phyloP scores from a whole-genome alignment of 495 filamentous ascomycete species.

The Jackrogersella multiformis region DNA sequence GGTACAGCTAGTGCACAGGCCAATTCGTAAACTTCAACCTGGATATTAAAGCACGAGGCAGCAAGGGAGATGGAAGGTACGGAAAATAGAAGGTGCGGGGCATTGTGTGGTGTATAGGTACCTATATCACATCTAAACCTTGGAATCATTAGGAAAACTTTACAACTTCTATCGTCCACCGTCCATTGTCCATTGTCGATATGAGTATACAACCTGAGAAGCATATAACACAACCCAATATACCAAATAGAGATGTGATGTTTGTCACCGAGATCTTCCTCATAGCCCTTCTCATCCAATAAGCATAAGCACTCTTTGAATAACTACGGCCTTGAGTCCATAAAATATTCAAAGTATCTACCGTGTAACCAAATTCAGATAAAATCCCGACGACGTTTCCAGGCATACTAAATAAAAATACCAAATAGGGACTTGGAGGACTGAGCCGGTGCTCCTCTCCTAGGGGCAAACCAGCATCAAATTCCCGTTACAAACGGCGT shows the following conservation, averaged over 20 bases:
- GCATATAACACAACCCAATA: not conserved
- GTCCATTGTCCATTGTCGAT: not conserved
- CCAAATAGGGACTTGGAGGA: too few species aligned
- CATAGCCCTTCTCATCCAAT: not conserved
- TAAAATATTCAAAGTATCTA: not conserved
- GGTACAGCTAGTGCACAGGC: not conserved
- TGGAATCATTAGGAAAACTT: too few species aligned
- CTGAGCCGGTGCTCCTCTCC: too few species aligned
- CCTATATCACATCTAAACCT: too few species aligned
- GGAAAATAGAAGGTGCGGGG: too few species aligned
- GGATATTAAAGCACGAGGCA: not conserved
- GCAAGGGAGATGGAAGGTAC: too few species aligned
- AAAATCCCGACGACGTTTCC: not conserved
- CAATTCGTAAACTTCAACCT: not conserved
- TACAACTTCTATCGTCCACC: too few species aligned
- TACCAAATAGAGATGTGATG: not conserved
- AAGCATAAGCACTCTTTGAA: not conserved
- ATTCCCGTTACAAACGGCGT: too few species aligned
- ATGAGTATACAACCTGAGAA: not conserved
- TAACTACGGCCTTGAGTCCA: not conserved
- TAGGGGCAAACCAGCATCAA: too few species aligned
- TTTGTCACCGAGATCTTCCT: not conserved
- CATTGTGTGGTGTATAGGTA: too few species aligned
- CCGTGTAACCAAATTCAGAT: not conserved
- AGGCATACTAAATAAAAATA: not conserved